Percentiles rank a stretch among this genome's conserved stretches.
Conservation (phyloP, 2,329 filamentous ascomycete genomes). For the Xylaria sp. region DNA sequence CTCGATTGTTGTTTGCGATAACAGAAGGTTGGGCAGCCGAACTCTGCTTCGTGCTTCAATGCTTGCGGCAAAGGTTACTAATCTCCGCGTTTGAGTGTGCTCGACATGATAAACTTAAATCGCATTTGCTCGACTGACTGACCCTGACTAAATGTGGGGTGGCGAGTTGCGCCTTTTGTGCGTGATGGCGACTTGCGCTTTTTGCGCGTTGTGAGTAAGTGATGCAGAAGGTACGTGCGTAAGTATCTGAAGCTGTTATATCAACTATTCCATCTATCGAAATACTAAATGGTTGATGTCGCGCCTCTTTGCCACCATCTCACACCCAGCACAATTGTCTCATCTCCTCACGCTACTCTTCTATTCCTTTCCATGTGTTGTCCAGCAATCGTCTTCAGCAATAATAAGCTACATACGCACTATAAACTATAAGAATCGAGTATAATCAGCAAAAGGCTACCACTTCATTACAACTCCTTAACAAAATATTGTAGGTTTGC, state of each 20-base stretch:
- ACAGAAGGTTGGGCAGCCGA: not conserved
- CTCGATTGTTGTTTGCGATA: not conserved
- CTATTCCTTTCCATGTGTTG: not conserved
- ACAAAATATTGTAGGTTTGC: conserved; percentile 1
- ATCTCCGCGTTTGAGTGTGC: not conserved
- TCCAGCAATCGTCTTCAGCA: not conserved
- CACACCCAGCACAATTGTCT: not conserved
- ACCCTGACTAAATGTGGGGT: conserved; percentile 31
- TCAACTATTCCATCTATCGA: not conserved
- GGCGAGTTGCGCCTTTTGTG: conserved; percentile 29
- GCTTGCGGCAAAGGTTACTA: not conserved
- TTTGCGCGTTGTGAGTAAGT: conserved; percentile 21
- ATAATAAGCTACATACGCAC: not conserved
- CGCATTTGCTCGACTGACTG: not conserved
- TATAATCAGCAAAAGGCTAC: not conserved
- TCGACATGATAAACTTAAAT: not conserved
- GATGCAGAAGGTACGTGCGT: conserved; percentile 1
- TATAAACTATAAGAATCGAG: conserved; percentile 5
- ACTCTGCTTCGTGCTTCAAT: not conserved
- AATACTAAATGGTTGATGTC: not conserved
- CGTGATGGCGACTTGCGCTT: conserved; percentile 19
- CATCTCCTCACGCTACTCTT: not conserved
- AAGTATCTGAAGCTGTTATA: not conserved
- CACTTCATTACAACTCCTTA: not conserved
- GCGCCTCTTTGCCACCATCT: not conserved